Evolutionary conservation across 768 basidiomycete species (phyloP).

Genomic region (Boletus huronensis): DNA sequence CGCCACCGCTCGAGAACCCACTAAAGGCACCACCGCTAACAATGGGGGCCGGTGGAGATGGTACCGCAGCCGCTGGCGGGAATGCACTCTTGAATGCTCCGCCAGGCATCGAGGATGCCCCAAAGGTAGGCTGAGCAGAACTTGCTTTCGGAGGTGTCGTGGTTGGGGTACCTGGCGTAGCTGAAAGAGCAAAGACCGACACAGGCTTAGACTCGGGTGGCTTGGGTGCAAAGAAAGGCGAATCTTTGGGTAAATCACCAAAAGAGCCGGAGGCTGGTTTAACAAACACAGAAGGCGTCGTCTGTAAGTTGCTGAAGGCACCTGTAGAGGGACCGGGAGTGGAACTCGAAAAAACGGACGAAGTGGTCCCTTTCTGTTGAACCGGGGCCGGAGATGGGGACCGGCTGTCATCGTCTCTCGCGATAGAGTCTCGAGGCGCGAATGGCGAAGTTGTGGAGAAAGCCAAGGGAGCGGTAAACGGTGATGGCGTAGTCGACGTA

Average conservation of each 20-base stretch:
- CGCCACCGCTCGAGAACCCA: slow-evolving; percentile 32
- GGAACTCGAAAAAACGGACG: slow-evolving; percentile 19
- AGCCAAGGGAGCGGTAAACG: background rate
- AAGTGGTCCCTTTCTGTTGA: slow-evolving; percentile 1
- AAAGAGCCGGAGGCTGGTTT: slow-evolving; percentile 38
- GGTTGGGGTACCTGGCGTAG: slow-evolving; percentile 14
- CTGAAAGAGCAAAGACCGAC: slow-evolving; percentile 37
- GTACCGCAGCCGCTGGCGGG: slow-evolving; percentile 1
- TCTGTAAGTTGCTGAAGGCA: slow-evolving; percentile 41
- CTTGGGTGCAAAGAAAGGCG: slow-evolving; percentile 51
- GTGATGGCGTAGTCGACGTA: slow-evolving; percentile 3
- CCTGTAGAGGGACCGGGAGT: slow-evolving; percentile 28
- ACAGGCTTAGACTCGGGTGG: slow-evolving; percentile 31
- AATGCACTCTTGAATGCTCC: slow-evolving; percentile 20
- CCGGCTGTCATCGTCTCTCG: slow-evolving; percentile 23
- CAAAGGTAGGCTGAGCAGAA: slow-evolving; percentile 35
- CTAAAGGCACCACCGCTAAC: slow-evolving; percentile 25
- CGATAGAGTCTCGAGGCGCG: slow-evolving; percentile 10
- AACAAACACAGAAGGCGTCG: slow-evolving; percentile 33
- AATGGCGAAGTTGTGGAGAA: slow-evolving; percentile 3
- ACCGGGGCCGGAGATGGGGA: slow-evolving; percentile 25
- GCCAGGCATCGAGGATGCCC: slow-evolving; percentile 35
- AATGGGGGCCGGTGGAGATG: slow-evolving; percentile 10
- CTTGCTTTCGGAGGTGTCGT: slow-evolving; percentile 24
- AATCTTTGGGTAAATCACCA: slow-evolving; percentile 37